phyloP scores from a whole-genome alignment of 805 yeast species.

The Wickerhamomyces sydowiorum region DNA sequence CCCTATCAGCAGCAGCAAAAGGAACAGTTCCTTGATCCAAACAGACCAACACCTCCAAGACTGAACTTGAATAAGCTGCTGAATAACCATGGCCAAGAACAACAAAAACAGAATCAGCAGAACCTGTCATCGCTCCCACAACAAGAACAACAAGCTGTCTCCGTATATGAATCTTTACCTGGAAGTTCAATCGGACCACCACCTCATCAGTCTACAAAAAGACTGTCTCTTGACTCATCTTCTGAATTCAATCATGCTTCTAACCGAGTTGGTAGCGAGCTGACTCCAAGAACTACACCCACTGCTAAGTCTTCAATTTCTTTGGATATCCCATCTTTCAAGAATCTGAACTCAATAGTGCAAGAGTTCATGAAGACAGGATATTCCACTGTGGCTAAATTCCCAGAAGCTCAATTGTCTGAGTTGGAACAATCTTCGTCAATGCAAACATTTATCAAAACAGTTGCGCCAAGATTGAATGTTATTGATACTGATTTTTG shows the following conservation, averaged over 20 bases:
- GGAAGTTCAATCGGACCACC: too few species aligned
- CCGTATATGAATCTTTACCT: too few species aligned
- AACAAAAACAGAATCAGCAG: not conserved
- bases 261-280: not conserved
- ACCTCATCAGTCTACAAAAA: not conserved
- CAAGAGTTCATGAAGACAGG: not conserved
- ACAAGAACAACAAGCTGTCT: not conserved
- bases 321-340: not conserved
- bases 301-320: not conserved
- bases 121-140: not conserved
- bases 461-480: conserved; percentile 4
- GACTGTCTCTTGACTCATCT: not conserved
- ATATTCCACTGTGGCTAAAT: not conserved
- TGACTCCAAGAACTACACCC: not conserved
- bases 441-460: conserved; percentile 3
- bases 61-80: not conserved
- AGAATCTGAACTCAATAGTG: not conserved
- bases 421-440: conserved; percentile 3
- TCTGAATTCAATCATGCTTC: not conserved
- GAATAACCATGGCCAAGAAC: not conserved
- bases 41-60: not conserved
- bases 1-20: not conserved
- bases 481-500: conserved; percentile 1
- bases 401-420: not conserved
- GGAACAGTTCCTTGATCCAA: not conserved